phyloP scores from a whole-genome alignment of 2,329 filamentous ascomycete genomes.

The Monosporascus sp. region DNA sequence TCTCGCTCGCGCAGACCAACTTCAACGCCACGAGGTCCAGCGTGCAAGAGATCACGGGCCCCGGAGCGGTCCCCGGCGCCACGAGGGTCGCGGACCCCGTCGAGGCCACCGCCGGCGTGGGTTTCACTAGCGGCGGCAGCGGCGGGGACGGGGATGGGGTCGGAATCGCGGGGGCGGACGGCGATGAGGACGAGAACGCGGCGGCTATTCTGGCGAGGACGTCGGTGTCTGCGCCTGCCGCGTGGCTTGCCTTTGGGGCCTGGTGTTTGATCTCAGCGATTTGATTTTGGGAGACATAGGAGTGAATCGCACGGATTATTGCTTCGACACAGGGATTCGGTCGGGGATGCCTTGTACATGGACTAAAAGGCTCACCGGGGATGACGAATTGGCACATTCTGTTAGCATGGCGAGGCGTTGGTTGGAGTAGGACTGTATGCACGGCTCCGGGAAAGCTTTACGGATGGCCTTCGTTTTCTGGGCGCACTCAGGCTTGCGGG shows the following conservation, averaged over 20 bases:
- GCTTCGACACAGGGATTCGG: neutral
- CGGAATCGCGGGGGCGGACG: constrained; percentile 12
- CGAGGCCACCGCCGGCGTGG: constrained; percentile 41
- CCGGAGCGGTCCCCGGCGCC: constrained; percentile 47
- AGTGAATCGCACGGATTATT: neutral
- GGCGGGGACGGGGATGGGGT: constrained; percentile 1
- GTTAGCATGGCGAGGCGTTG: neutral
- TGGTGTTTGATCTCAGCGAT: constrained; percentile 11
- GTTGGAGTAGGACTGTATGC: neutral
- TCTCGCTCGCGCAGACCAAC: constrained; percentile 63
- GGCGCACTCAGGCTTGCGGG: neutral
- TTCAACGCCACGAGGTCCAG: constrained; percentile 50
- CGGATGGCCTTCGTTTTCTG: neutral
- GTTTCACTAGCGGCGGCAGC: constrained; percentile 9
- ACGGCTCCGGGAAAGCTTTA: too few species aligned
- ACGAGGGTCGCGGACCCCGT: constrained; percentile 44
- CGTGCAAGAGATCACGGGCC: constrained; percentile 52
- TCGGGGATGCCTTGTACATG: too few species aligned
- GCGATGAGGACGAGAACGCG: constrained; percentile 1
- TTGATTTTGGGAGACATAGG: constrained; percentile 1
- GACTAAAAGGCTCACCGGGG: neutral
- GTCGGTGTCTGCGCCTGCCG: constrained; percentile 5
- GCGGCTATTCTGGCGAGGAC: neutral
- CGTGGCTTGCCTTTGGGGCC: constrained; percentile 11
- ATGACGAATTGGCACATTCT: neutral